Evolutionary conservation across 371 early-diverging fungal species (phyloP), one percentile per base, ranked within the genome.

Genomic region (Mucor ambiguus): DNA sequence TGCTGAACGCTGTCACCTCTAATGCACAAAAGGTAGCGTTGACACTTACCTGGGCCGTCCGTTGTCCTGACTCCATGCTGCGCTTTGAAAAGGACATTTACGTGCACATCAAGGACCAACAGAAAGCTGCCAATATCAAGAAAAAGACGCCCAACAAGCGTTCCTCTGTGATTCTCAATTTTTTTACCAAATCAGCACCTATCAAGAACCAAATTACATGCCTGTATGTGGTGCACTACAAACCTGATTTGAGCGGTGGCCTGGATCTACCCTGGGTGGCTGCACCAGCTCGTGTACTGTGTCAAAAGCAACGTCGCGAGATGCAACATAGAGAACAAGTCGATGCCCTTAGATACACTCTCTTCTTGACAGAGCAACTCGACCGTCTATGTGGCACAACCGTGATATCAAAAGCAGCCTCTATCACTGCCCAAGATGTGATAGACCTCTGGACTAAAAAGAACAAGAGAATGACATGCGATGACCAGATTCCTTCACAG

Each of bases 1-100:
- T 90, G 38, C 75, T 96, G 32, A 94, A 96, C 65, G 69, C 85
- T n/a, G 79, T 91, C 10, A 94, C 95, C 0, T 73, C 81, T 7
- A 74, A 83, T 14, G 73, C 79, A 30, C 83, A 82, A 59, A 78
- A 84, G 6, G 86, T 89, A 5, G 58, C 78, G 20, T 71, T 90
- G 57, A 71, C 78, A 7, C 52, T 89, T 28, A 75, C 66, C 16
- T 85, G 89, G 80, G 58, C 67, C 2, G 73, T 88, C 8, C 85
- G 78, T 48, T 52, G 52, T 4, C 28, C 52, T 52, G 78, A 86
- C 1, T 79, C 79, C 24, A 54, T 37, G 3, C 9, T 62, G 26
- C 71, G 71, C 2, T 86, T 87, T 61, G 66, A 72, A n/a, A 86
- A 80, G 76, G 88, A 87, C 54, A 68, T 89, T 48, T 79, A 78